Percentiles rank a stretch among this genome's conserved stretches.
phyloP scores from a whole-genome alignment of 495 filamentous ascomycete genomes.

The Penicillium silybi region DNA sequence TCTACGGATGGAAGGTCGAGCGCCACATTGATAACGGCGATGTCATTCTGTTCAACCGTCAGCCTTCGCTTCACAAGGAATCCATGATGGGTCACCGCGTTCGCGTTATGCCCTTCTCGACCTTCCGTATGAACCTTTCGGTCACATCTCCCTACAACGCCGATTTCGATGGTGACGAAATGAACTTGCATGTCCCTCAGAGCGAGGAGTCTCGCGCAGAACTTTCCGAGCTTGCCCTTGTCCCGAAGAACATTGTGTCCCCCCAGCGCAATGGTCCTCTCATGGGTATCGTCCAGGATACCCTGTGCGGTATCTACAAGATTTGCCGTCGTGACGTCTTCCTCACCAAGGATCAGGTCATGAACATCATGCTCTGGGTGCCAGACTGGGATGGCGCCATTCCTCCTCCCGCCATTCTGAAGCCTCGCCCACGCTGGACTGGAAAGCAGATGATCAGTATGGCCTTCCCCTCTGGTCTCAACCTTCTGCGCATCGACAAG shows the following conservation, averaged over 20 bases:
- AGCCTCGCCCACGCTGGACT: constrained; percentile 92
- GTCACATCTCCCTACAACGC: constrained; percentile 99
- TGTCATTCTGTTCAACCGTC: constrained; percentile 98
- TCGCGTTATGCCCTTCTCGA: constrained; percentile 97
- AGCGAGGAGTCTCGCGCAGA: constrained; percentile 94
- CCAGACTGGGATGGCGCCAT: constrained; percentile 96
- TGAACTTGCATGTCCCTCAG: constrained; percentile 99
- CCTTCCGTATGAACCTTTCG: constrained; percentile 93
- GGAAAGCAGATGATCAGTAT: constrained; percentile 97
- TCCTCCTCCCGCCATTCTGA: constrained; percentile 84
- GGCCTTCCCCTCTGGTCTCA: constrained; percentile 82
- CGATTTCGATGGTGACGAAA: constrained; percentile 99
- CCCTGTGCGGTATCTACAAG: constrained; percentile 94
- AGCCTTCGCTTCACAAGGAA: constrained; percentile 97
- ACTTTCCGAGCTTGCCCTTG: constrained; percentile 88
- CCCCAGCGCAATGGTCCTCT: constrained; percentile 94
- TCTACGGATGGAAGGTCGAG: constrained; percentile 98
- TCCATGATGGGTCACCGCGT: constrained; percentile 99
- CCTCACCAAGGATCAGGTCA: constrained; percentile 81
- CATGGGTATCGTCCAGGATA: constrained; percentile 99
- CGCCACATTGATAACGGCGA: constrained; percentile 93
- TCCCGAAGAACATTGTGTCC: constrained; percentile 95
- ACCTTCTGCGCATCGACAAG: constrained; percentile 61
- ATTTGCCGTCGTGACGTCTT: constrained; percentile 91
- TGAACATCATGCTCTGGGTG: constrained; percentile 95